phyloP scores from a whole-genome alignment of 176 grass and related monocot species.

The Cocos nucifera region DNA sequence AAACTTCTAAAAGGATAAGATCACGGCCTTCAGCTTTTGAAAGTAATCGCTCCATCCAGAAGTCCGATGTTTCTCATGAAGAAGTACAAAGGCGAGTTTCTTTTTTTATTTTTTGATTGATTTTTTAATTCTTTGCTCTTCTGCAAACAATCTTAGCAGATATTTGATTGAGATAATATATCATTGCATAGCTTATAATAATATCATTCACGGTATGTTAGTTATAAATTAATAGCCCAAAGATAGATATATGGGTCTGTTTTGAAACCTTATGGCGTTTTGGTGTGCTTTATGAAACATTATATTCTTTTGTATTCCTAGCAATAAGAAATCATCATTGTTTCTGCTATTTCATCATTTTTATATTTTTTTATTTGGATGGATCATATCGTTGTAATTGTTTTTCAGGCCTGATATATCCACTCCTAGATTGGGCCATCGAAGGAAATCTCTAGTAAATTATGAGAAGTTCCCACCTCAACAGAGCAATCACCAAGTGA shows the following conservation, averaged over 20 bases:
- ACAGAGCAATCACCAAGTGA: conserved; percentile 14
- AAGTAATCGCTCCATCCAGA: conserved; percentile 21
- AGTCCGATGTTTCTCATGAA: conserved; percentile 29
- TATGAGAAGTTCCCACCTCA: conserved; percentile 19
- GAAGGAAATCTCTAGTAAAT: conserved; percentile 26
- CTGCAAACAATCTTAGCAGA: background rate
- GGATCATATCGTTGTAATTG: background rate
- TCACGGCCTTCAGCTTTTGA: conserved; percentile 34
- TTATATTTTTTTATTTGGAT: conserved; percentile 9
- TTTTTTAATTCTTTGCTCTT: conserved; percentile 22
- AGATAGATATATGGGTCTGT: too few relatives aligned
- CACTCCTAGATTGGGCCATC: background rate
- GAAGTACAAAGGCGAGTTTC: conserved; percentile 35
- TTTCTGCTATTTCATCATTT: background rate
- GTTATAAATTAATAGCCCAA: too few relatives aligned
- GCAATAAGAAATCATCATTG: background rate
- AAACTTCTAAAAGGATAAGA: too few relatives aligned
- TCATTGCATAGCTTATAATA: too few relatives aligned
- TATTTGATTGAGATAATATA: background rate
- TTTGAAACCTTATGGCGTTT: too few relatives aligned
- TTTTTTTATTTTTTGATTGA: conserved; percentile 2
- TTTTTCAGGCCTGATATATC: conserved; percentile 39
- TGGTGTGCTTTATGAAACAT: too few relatives aligned
- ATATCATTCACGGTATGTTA: too few relatives aligned
- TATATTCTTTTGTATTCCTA: background rate